Percentiles rank a stretch among this genome's conserved stretches.
Evolutionary conservation across 148 eudicot species (phyloP).

Genomic region (Beta vulgaris): DNA sequence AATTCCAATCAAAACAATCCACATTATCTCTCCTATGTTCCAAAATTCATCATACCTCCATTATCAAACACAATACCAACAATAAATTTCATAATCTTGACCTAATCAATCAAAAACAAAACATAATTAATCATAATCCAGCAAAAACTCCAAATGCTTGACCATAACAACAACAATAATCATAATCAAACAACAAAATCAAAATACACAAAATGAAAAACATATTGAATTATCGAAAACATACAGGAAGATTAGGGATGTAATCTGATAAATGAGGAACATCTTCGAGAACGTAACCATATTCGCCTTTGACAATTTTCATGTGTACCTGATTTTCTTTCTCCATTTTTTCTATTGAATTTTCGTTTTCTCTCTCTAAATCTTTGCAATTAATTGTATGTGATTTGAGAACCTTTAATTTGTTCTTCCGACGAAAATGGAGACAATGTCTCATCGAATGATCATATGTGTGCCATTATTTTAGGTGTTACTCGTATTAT

Average conservation of each 20-base stretch:
- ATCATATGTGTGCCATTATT: no score
- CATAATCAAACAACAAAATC: neutral
- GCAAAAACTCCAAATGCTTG: neutral
- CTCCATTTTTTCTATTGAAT: slow-evolving; percentile 1
- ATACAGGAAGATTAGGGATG: slow-evolving; percentile 62
- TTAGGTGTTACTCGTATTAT: no score
- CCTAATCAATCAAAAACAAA: neutral
- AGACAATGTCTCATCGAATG: neutral
- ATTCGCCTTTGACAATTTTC: slow-evolving; percentile 54
- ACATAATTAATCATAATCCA: neutral
- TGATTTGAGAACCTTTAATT: neutral
- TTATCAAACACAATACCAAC: neutral
- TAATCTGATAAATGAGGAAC: slow-evolving; percentile 84
- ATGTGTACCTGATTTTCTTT: slow-evolving; percentile 26
- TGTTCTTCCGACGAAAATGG: no score
- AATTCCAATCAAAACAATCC: no score
- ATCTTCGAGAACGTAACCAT: slow-evolving; percentile 70
- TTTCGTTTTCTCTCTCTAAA: neutral
- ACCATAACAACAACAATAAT: neutral
- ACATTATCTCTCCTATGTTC: no score
- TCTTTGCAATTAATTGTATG: neutral
- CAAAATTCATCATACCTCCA: neutral
- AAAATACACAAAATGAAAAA: neutral
- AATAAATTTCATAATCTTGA: neutral
- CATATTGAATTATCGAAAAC: no score